Percentiles rank a stretch among this genome's conserved stretches.
Evolutionary conservation across 1,284 basidiomycete species (phyloP).

Genomic region (Phlebopus sp.): DNA sequence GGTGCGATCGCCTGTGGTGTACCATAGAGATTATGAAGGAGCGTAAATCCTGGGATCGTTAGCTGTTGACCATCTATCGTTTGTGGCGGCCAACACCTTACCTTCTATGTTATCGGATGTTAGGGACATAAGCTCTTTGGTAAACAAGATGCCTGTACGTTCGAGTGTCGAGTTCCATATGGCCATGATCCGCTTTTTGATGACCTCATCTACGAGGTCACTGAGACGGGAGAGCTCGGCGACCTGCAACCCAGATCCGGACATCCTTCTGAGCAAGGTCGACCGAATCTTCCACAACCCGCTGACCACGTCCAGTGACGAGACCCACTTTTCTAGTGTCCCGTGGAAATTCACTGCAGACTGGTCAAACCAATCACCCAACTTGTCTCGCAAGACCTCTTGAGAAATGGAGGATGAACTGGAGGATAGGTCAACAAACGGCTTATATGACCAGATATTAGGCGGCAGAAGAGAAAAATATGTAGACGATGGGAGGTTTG

Average conservation of each 20-base stretch:
- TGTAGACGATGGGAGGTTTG: conserved; percentile 66
- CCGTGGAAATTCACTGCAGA: conserved; percentile 45
- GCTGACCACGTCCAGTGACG: conserved; percentile 50
- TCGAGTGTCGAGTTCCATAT: conserved; percentile 55
- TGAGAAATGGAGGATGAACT: conserved; percentile 48
- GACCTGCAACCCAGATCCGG: conserved; percentile 39
- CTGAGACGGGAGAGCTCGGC: conserved; percentile 43
- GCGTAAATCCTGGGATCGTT: conserved; percentile 43
- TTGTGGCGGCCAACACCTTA: conserved; percentile 10
- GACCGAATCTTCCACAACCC: conserved; percentile 66
- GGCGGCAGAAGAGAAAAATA: conserved; percentile 66
- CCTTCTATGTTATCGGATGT: conserved; percentile 12
- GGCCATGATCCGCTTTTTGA: conserved; percentile 45
- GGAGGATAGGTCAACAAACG: conserved; percentile 67
- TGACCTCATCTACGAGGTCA: conserved; percentile 48
- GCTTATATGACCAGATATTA: conserved; percentile 64
- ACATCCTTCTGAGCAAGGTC: conserved; percentile 47
- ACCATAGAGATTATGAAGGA: conserved; percentile 54
- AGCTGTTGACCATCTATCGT: conserved; percentile 4
- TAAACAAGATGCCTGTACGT: conserved; percentile 45
- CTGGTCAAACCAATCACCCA: conserved; percentile 60
- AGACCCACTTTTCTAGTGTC: conserved; percentile 55
- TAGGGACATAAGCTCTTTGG: conserved; percentile 33
- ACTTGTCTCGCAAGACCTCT: conserved; percentile 41
- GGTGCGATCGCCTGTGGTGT: conserved; percentile 46